phyloP scores from a whole-genome alignment of 2,329 filamentous ascomycete genomes.

The Arachnomyces sp. region DNA sequence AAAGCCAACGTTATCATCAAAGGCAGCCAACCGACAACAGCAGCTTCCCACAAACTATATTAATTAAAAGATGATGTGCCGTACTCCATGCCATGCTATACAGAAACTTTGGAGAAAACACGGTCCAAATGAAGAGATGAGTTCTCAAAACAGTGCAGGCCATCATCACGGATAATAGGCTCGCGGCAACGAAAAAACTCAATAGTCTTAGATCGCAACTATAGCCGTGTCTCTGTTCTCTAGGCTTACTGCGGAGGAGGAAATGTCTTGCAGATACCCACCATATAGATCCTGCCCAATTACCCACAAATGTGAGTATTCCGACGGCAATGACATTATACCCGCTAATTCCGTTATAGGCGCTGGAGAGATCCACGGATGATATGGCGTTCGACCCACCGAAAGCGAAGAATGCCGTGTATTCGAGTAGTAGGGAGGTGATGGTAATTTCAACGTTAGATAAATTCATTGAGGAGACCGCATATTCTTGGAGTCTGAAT shows the following conservation, averaged over 20 bases:
- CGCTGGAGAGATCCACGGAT: constrained; percentile 86
- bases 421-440: constrained; percentile 68
- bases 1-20: background rate
- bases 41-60: constrained; percentile 55
- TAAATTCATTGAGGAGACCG: constrained; percentile 37
- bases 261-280: constrained; percentile 60
- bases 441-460: constrained; percentile 54
- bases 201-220: constrained; percentile 53
- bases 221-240: constrained; percentile 24
- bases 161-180: constrained; percentile 69
- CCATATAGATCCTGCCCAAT: constrained; percentile 88
- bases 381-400: constrained; percentile 93
- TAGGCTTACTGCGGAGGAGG: constrained; percentile 16
- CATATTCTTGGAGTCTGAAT: constrained; percentile 56
- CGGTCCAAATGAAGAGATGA: constrained; percentile 97
- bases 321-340: constrained; percentile 81
- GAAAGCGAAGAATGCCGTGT: constrained; percentile 79
- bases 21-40: constrained; percentile 34
- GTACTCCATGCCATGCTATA: constrained; percentile 85
- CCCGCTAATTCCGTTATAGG: constrained; percentile 80
- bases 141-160: constrained; percentile 77
- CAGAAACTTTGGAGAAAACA: constrained; percentile 94
- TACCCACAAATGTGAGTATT: constrained; percentile 73
- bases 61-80: constrained; percentile 70
- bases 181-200: constrained; percentile 62